A percentile compares a stretch with the other conserved stretches of the same genome.
These are phyloP conservation scores for Prillingera fragicola DNA, from an alignment of 1,284 basidiomycete species.

Conservation along the genomic window DNA sequence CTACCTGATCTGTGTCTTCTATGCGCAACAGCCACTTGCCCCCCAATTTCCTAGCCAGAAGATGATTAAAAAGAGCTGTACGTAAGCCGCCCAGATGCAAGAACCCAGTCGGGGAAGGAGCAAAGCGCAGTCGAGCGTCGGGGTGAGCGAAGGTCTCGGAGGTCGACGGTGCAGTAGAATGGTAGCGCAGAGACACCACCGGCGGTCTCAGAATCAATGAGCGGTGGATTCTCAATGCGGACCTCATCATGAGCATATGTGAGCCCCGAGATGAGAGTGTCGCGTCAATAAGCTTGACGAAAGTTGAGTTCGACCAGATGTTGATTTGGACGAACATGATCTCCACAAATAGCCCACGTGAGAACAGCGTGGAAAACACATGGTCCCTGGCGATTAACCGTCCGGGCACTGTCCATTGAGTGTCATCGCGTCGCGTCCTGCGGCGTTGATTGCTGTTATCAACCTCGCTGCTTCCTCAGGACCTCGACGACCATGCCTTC, in stretches of 20 bases:
- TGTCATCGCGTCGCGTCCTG: no score
- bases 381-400: no score
- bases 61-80: constrained; percentile 89
- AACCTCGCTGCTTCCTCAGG: no score
- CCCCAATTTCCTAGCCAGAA: constrained; percentile 71
- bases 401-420: no score
- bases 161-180: constrained; percentile 9
- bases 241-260: background rate
- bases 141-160: background rate
- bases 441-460: no score
- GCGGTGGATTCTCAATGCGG: background rate
- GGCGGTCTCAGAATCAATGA: background rate
- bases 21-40: constrained; percentile 85
- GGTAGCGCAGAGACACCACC: constrained; percentile 2
- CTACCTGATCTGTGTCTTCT: constrained; percentile 87
- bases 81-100: constrained; percentile 94
- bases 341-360: no score
- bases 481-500: constrained; percentile 19
- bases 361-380: no score
- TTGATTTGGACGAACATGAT: no score
- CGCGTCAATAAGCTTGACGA: no score
- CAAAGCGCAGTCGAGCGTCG: constrained; percentile 66
- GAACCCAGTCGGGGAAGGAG: constrained; percentile 91
- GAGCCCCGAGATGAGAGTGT: no score
- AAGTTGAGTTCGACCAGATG: no score